Conservation (phyloP, 192 early-diverging fungal genomes). For the Backusella circina region DNA sequence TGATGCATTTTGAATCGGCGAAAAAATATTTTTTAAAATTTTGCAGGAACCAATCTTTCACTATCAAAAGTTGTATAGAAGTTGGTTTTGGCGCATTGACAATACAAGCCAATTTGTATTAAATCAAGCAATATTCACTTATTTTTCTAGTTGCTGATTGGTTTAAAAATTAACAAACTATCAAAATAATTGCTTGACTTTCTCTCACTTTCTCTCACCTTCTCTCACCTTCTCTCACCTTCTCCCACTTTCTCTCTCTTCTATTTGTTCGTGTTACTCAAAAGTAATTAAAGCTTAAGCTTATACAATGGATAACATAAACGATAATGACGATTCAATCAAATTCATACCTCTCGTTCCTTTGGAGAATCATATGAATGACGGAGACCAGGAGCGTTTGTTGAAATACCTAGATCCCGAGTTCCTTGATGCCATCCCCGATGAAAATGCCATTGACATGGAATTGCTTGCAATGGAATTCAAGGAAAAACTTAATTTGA, state of each 20-base stretch:
- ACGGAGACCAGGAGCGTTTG: neutral
- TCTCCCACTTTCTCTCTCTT: too few species aligned
- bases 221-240: too few species aligned
- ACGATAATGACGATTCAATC: neutral
- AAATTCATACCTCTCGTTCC: neutral
- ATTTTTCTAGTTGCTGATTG: too few species aligned
- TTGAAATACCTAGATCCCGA: neutral
- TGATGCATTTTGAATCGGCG: neutral
- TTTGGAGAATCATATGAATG: slow-evolving; percentile 13
- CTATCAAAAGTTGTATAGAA: neutral
- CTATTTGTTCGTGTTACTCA: neutral
- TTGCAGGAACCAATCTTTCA: neutral
- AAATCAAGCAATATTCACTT: too few species aligned
- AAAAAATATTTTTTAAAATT: neutral
- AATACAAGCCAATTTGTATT: too few species aligned
- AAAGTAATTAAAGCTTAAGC: neutral
- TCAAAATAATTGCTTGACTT: neutral
- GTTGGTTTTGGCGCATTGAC: too few species aligned
- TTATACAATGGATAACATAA: neutral
- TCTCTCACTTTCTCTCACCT: too few species aligned
- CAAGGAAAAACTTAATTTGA: slow-evolving; percentile 1
- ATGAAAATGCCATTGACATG: neutral
- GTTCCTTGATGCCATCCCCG: neutral
- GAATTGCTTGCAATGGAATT: neutral
- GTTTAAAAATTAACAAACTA: neutral